Base-by-base conservation (phyloP, 495 filamentous ascomycete species). In the Aspergillus saccharolyticus region DNA sequence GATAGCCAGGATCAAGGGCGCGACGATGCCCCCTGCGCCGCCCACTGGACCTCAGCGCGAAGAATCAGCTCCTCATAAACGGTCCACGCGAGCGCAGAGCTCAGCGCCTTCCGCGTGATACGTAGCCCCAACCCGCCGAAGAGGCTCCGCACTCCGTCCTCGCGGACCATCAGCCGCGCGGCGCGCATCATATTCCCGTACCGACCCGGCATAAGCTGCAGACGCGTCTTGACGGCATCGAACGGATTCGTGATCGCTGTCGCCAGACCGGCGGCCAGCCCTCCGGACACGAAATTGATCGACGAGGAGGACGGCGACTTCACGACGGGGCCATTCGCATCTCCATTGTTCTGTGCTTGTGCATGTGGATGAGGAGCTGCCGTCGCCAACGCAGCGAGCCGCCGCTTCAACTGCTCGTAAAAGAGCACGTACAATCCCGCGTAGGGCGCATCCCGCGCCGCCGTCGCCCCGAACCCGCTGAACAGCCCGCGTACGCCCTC, bases 241-340 rank as follows among this genome's bases (percentile, higher is more conserved):
- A 97, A 97, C 1, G 94, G 94, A 71, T 98, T 98, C 19, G 94
- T 96, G 51, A 96, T 79, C 12, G 87, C 84, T 3, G 91, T 96
- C 9, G 89, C 92, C 15, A 92, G 71, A 12, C 86, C 86, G 19
- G 89, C 91, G 22, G 91, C 93, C 2, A 89, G 65, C 1, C 85
- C 83, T 7, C 90, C 91, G 2, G 89, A 91, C 1, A 81, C 73
- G 59, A 96, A 96, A 63, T 98, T 96, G 60, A 98, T 89, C 0
- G 80, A 78, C 0, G 87, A 85, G 4, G 90, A 87, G 0, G 79
- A 74, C 1, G 64, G 30, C 15, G 47, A 50, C 7, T 52, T 49
- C 16, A 53, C n/a, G n/a, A n/a, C n/a, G n/a, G n/a, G n/a, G n/a
- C n/a, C n/a, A n/a, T n/a, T n/a, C n/a, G n/a, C n/a, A n/a, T n/a